These are phyloP conservation scores for Zymoseptoria pseudotritici DNA, from an alignment of 2,329 filamentous ascomycete genomes.

Conservation along the genomic window DNA sequence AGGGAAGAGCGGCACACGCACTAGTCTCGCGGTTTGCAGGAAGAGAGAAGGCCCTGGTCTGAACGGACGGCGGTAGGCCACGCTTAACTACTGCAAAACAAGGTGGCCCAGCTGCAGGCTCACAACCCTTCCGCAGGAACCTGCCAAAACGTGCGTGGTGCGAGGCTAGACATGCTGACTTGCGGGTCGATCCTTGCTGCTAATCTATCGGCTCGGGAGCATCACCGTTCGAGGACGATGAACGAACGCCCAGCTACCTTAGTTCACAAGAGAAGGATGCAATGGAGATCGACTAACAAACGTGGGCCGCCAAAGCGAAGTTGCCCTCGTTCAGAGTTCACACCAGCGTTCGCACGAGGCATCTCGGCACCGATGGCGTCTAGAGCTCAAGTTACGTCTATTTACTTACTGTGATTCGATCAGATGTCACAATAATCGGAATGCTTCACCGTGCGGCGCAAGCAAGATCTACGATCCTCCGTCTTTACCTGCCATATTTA, in stretches of 20 bases:
- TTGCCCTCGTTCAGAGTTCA: not conserved
- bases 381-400: not conserved
- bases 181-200: conserved; percentile 23
- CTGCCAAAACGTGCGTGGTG: conserved; percentile 19
- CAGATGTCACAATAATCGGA: too few relatives aligned
- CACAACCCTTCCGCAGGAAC: conserved; percentile 11
- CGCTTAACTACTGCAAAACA: not conserved
- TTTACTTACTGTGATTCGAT: too few relatives aligned
- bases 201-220: conserved; percentile 25
- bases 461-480: not conserved
- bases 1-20: conserved; percentile 10
- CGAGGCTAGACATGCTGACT: conserved; percentile 17
- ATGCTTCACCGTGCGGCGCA: not conserved
- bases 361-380: not conserved
- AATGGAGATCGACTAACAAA: not conserved
- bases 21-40: conserved; percentile 11
- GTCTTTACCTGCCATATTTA: not conserved
- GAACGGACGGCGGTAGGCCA: conserved; percentile 6
- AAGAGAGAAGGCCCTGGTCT: conserved; percentile 17
- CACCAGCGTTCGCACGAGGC: not conserved
- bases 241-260: not conserved
- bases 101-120: conserved; percentile 11
- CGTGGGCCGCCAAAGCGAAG: not conserved
- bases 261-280: not conserved
- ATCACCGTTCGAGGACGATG: conserved; percentile 15